Base-by-base conservation (phyloP, 2,329 filamentous ascomycete genomes). In the Fusarium algeriense region DNA sequence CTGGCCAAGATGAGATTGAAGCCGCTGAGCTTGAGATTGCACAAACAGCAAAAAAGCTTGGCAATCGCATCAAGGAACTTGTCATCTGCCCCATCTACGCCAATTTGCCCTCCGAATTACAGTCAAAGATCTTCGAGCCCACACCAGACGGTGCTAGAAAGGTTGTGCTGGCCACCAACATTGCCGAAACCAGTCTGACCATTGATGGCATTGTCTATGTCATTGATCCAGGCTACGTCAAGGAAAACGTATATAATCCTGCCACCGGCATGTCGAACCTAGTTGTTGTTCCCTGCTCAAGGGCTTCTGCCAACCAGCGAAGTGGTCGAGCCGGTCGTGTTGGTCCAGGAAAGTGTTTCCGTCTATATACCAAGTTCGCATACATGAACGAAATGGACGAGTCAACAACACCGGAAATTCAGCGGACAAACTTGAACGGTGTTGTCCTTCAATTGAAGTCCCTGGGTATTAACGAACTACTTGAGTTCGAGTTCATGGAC, bases 151-250 rank as follows among this genome's bases (percentile, higher is more conserved):
- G 91, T 20, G 91, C 93, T 1, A 89, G 96, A 32, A 99, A 98
- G 79, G 94, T 98, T 0, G 94, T 99, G 0, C 83, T 98, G 40
- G 94, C 95, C 0, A 98, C 96, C 5, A 99, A 99, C 78, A 98
- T 99, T 80, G 96, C 96, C 5, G 96, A 99, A 80, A 99, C 96
- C 0, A 94, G 91, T 84, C 83, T 99, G 77, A 99, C 96, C 0
- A 97, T 99, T 63, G 95, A 98, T 78, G 95, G 95, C 19, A 97
- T 98, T 65, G 92, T 95, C 12, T 98, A 97, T 79, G 96, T 98
- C 38, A 97, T 98, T 65, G 96, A 99, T 75, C 93, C 93, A 0
- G 96, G 96, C 1, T 97, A 97, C 71, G 94, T 96, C 69, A 99
- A 99, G 80, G 94, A 98, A 78, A 97, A 97, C 74, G 89, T 95